Evolutionary conservation across 1,139 yeast species (phyloP).

Genomic region (Sugiyamaella novakii): DNA sequence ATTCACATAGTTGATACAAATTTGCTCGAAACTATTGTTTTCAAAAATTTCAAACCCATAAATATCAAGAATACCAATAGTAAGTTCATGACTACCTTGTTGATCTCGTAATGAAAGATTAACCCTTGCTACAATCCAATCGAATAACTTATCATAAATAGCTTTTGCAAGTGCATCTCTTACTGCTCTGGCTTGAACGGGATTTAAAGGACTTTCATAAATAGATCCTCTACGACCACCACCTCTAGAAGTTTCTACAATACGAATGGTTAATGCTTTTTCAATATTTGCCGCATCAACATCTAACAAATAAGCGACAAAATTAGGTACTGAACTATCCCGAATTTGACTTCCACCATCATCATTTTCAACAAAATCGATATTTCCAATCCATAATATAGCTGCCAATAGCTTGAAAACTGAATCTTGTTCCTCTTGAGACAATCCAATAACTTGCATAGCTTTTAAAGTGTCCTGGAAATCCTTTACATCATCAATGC

Average conservation of each 20-base stretch:
- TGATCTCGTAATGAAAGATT: constrained; percentile 65
- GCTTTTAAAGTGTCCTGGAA: constrained; percentile 80
- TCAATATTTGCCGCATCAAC: constrained; percentile 70
- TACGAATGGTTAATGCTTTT: constrained; percentile 73
- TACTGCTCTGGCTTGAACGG: constrained; percentile 91
- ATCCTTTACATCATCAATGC: constrained; percentile 81
- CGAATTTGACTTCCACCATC: constrained; percentile 81
- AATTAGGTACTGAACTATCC: constrained; percentile 87
- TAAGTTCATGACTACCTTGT: constrained; percentile 56
- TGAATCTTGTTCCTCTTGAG: constrained; percentile 82
- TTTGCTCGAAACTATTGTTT: constrained; percentile 93
- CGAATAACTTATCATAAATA: constrained; percentile 86
- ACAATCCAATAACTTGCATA: constrained; percentile 83
- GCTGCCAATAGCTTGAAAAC: constrained; percentile 84
- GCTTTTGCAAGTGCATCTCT: constrained; percentile 96
- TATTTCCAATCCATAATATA: constrained; percentile 92
- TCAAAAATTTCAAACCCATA: constrained; percentile 98
- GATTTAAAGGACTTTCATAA: constrained; percentile 90
- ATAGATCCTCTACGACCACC: constrained; percentile 91
- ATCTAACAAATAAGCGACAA: constrained; percentile 87
- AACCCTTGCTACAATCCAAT: constrained; percentile 97
- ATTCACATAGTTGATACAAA: constrained; percentile 95
- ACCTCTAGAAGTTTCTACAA: constrained; percentile 80
- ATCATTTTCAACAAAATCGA: constrained; percentile 72
- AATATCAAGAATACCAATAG: constrained; percentile 94